Conservation (phyloP, 192 early-diverging fungal species). For the Ambispora gerdemannii region DNA sequence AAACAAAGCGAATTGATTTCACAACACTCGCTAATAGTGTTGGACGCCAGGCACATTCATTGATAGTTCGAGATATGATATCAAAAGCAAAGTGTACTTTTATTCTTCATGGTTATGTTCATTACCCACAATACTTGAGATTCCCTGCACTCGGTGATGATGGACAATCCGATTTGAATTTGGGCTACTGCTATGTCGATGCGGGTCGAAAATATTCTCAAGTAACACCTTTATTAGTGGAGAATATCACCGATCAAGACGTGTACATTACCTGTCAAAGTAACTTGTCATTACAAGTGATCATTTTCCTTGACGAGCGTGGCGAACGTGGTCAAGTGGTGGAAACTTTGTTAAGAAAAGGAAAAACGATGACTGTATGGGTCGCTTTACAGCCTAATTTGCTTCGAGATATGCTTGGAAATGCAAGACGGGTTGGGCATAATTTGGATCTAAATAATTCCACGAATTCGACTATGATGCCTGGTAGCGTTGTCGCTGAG, state of each 20-base stretch:
- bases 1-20: constrained; percentile 58
- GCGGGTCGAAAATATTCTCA: constrained; percentile 69
- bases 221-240: constrained; percentile 62
- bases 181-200: constrained; percentile 82
- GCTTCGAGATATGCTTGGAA: constrained; percentile 39
- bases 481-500: constrained; percentile 20
- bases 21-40: constrained; percentile 43
- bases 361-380: constrained; percentile 59
- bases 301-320: constrained; percentile 65
- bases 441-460: constrained; percentile 14
- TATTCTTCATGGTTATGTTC: constrained; percentile 51
- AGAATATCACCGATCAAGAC: constrained; percentile 68
- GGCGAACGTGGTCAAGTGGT: constrained; percentile 51
- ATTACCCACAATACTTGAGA: constrained; percentile 52
- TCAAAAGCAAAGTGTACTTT: constrained; percentile 40
- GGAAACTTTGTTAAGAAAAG: constrained; percentile 50
- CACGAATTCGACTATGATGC: neutral
- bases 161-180: constrained; percentile 58
- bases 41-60: constrained; percentile 54
- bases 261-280: constrained; percentile 70
- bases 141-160: constrained; percentile 63
- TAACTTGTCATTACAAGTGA: constrained; percentile 76
- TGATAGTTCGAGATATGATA: constrained; percentile 43
- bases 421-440: constrained; percentile 2
- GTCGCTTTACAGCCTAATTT: constrained; percentile 75